Evolutionary conservation across 805 yeast species (phyloP), one percentile per base, ranked within the genome.

Genomic region (Myxozyma melibiosi): DNA sequence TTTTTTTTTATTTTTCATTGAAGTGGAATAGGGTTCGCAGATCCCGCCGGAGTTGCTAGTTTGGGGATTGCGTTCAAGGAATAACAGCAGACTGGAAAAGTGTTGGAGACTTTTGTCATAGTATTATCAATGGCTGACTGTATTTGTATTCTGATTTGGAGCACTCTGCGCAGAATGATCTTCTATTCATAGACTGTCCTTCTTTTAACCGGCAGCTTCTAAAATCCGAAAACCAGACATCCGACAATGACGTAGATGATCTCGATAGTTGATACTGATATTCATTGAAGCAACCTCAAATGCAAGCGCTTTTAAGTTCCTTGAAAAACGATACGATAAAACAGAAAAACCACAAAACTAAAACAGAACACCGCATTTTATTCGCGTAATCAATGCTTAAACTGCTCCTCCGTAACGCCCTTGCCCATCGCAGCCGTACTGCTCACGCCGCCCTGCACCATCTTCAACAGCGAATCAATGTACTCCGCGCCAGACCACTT

Each of bases 401-500:
- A 92, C 76, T 92, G 98, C 66, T 88, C 95, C 78, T 92, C 98
- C 53, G 98, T 92, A 65, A 92, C 97, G 78, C 98, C 98, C 61
- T 86, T 86, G 70, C 97, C 97, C 97, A 92, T 92, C 47, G 98
- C 97, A 65, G 97, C 96, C 47, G 98, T 92, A 18, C 96, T 86
- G 50, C 91, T 80, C 57, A 91, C 87, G 77, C 98, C 98, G 68
- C 97, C 97, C 55, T 94, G 85, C 25, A 90, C 94, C 75, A 90
- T 79, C 74, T 86, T 90, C 73, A 92, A 84, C 70, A 92, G 78
- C 58, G 89, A 85, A 74, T 92, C 98, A 70, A 92, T 86, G 78
- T 90, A 91, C 76, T 89, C 96, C 30, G 98, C 98, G 71, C 98
- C 98, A 41, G 97, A 90, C 98, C 98, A 92, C 75, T 91, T 90